These are phyloP conservation scores for Parastagonospora avenae DNA, from an alignment of 2,329 filamentous ascomycete species.

Conservation along the genomic window DNA sequence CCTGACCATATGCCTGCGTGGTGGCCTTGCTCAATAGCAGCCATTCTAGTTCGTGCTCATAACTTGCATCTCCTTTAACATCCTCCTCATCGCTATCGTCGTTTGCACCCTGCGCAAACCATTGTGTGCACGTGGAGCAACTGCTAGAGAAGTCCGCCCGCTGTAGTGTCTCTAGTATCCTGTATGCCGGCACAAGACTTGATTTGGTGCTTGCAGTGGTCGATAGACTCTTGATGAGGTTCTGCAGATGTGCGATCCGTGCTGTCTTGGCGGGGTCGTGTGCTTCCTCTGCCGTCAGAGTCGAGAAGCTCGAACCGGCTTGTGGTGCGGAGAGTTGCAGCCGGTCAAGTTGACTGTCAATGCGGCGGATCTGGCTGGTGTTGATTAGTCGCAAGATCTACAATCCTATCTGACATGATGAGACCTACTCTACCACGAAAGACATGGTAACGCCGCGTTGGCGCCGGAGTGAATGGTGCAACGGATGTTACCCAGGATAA, in stretches of 20 bases:
- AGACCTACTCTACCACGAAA: conserved; percentile 49
- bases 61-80: conserved; percentile 40
- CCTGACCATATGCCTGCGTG: conserved; percentile 83
- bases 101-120: conserved; percentile 39
- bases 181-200: conserved; percentile 61
- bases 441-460: conserved; percentile 44
- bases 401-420: neutral
- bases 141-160: conserved; percentile 61
- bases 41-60: conserved; percentile 86
- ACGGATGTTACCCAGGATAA: conserved; percentile 7
- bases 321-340: conserved; percentile 54
- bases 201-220: conserved; percentile 68
- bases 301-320: conserved; percentile 33
- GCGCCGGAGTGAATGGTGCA: conserved; percentile 9
- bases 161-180: conserved; percentile 66
- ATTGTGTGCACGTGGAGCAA: conserved; percentile 46
- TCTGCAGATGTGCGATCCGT: conserved; percentile 65
- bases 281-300: conserved; percentile 40
- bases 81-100: conserved; percentile 32
- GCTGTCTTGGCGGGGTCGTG: conserved; percentile 49
- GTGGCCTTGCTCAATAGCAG: conserved; percentile 88
- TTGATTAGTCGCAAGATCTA: conserved; percentile 6
- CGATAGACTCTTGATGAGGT: conserved; percentile 72
- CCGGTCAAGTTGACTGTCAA: conserved; percentile 64
- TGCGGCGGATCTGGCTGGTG: conserved; percentile 59